Conservation (phyloP, 441 rosid species). For the Croton setiger region DNA sequence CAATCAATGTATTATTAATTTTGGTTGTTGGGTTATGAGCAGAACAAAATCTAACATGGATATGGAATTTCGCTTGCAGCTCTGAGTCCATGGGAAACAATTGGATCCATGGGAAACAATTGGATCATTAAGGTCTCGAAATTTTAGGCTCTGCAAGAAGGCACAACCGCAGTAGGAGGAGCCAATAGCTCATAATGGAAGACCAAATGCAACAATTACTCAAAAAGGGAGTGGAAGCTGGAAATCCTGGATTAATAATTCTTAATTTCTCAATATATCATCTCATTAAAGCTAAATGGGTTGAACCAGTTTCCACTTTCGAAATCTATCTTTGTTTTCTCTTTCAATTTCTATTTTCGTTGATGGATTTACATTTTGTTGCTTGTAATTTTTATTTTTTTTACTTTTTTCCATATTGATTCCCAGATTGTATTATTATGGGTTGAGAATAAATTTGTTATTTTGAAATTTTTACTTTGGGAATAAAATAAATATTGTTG, state of each 20-base stretch:
- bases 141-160: conserved; percentile 86
- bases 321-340: not conserved
- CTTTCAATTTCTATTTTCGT: not conserved
- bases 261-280: conserved; percentile 59
- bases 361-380: conserved; percentile 1
- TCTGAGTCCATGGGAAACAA: conserved; percentile 62
- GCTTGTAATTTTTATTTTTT: not conserved
- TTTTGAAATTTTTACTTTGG: no score
- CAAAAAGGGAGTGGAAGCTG: conserved; percentile 66
- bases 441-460: no score
- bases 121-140: conserved; percentile 68
- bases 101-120: no score
- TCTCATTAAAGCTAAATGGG: conserved; percentile 38
- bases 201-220: conserved; percentile 29
- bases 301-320: not conserved
- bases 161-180: conserved; percentile 50
- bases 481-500: no score
- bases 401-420: no score
- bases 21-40: no score
- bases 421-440: not conserved
- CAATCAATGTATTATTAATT: no score
- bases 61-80: conserved; percentile 39
- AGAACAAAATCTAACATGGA: not conserved
- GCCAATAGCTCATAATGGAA: conserved; percentile 32
- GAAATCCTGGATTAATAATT: conserved; percentile 90